A percentile compares a stretch with the other conserved stretches of the same genome.
Evolutionary conservation across 2,329 filamentous ascomycete species (phyloP).

Genomic region (Fusarium veterinarium): DNA sequence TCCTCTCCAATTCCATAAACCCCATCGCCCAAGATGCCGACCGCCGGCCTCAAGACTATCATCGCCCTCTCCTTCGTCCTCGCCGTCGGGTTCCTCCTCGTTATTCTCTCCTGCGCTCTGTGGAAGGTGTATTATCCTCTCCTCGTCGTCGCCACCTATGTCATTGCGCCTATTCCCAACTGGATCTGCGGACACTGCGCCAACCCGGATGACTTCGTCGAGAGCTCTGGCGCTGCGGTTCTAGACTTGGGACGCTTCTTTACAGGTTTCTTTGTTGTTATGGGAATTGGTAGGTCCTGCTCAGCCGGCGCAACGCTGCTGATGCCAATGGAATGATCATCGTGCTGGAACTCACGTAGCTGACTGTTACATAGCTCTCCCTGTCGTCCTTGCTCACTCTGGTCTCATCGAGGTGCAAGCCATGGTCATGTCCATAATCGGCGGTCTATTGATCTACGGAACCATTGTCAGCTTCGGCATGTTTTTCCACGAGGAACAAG

Average conservation of each 20-base stretch:
- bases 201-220: conserved; percentile 94
- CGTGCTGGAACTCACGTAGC: conserved; percentile 1
- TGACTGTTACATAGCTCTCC: conserved; percentile 73
- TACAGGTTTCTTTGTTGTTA: conserved; percentile 94
- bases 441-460: conserved; percentile 93
- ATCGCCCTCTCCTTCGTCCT: conserved; percentile 99
- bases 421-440: conserved; percentile 94
- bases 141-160: conserved; percentile 94
- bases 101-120: conserved; percentile 96
- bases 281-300: conserved; percentile 86
- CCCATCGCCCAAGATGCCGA: conserved; percentile 63
- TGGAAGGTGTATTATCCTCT: conserved; percentile 96
- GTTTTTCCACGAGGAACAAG: conserved; percentile 98
- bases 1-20: background rate
- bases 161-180: conserved; percentile 93
- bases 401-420: conserved; percentile 84
- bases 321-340: background rate
- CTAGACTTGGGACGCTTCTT: conserved; percentile 93
- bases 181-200: conserved; percentile 92
- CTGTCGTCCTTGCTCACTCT: conserved; percentile 87
- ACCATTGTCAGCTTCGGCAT: conserved; percentile 98
- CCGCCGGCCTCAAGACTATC: conserved; percentile 97
- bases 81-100: conserved; percentile 97
- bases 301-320: background rate
- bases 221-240: conserved; percentile 84